Evolutionary conservation across 768 basidiomycete genomes (phyloP).

Genomic region (Leccinum arenicola): DNA sequence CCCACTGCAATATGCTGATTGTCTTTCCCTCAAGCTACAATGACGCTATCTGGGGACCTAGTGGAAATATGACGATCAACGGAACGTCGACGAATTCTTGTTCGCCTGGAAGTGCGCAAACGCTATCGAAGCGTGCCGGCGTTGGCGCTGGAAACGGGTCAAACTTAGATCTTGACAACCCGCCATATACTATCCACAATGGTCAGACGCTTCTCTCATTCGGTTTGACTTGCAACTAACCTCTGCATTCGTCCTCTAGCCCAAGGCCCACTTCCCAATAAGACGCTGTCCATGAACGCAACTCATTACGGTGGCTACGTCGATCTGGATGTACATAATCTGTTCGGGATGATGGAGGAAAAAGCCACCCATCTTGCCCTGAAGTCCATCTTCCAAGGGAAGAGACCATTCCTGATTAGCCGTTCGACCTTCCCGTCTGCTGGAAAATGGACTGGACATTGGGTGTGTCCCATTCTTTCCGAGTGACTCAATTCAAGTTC

Average conservation of each 20-base stretch:
- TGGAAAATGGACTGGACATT: conserved; percentile 71
- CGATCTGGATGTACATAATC: conserved; percentile 67
- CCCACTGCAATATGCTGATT: background rate
- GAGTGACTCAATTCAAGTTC: background rate
- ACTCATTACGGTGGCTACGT: conserved; percentile 60
- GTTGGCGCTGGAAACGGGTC: conserved; percentile 49
- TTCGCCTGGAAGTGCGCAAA: conserved; percentile 8
- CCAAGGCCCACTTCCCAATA: conserved; percentile 47
- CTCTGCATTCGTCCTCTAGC: conserved; percentile 31
- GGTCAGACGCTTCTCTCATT: conserved; percentile 35
- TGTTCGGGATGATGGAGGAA: conserved; percentile 73
- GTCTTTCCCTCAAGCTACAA: conserved; percentile 48
- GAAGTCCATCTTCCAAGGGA: conserved; percentile 48
- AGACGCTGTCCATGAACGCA: conserved; percentile 68
- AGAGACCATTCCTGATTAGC: conserved; percentile 69
- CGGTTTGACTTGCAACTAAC: background rate
- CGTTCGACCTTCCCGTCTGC: conserved; percentile 68
- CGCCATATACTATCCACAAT: conserved; percentile 72
- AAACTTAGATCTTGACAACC: conserved; percentile 50
- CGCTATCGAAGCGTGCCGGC: conserved; percentile 38
- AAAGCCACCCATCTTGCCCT: conserved; percentile 62
- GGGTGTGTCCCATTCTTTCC: conserved; percentile 38
- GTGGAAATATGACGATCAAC: conserved; percentile 74
- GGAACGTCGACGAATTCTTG: conserved; percentile 55
- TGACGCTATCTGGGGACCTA: conserved; percentile 55